phyloP scores from a whole-genome alignment of 768 basidiomycete species.

The Tricholoma flavovirens region DNA sequence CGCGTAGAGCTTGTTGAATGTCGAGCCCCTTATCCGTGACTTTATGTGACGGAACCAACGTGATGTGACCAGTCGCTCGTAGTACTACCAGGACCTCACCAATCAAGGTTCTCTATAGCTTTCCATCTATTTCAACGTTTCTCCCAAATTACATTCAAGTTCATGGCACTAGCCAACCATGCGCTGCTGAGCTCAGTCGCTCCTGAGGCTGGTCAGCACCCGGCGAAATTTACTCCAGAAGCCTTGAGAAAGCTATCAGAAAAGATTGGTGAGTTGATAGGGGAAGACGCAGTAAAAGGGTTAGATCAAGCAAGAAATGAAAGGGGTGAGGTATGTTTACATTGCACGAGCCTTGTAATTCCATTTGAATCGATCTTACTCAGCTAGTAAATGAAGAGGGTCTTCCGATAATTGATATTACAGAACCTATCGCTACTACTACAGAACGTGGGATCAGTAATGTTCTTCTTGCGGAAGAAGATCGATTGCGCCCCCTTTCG shows the following conservation, averaged over 20 bases:
- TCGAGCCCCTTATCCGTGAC: not conserved
- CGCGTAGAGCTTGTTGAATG: conserved; percentile 1
- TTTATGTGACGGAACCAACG: not conserved
- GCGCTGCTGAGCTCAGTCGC: conserved; percentile 36
- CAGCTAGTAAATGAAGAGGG: conserved; percentile 75
- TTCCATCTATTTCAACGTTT: not conserved
- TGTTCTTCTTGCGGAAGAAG: conserved; percentile 30
- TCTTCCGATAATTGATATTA: conserved; percentile 73
- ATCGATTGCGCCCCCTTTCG: conserved; percentile 41
- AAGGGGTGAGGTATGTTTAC: conserved; percentile 56
- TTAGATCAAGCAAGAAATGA: conserved; percentile 37
- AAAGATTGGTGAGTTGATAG: conserved; percentile 55
- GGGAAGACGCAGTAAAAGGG: conserved; percentile 31
- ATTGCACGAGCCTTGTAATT: conserved; percentile 9
- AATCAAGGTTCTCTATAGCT: not conserved
- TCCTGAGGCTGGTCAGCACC: conserved; percentile 22
- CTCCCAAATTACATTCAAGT: not conserved
- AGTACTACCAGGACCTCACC: not conserved
- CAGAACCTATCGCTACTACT: conserved; percentile 43
- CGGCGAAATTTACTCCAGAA: conserved; percentile 37
- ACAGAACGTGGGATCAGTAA: conserved; percentile 11
- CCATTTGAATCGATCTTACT: conserved; percentile 15
- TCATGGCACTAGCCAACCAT: not conserved
- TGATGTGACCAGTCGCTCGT: not conserved
- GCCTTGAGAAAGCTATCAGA: conserved; percentile 51